A percentile compares a stretch with the other conserved stretches of the same genome.
These are phyloP conservation scores for Ogataea glucozyma DNA, from an alignment of 805 yeast genomes.

Conservation along the genomic window DNA sequence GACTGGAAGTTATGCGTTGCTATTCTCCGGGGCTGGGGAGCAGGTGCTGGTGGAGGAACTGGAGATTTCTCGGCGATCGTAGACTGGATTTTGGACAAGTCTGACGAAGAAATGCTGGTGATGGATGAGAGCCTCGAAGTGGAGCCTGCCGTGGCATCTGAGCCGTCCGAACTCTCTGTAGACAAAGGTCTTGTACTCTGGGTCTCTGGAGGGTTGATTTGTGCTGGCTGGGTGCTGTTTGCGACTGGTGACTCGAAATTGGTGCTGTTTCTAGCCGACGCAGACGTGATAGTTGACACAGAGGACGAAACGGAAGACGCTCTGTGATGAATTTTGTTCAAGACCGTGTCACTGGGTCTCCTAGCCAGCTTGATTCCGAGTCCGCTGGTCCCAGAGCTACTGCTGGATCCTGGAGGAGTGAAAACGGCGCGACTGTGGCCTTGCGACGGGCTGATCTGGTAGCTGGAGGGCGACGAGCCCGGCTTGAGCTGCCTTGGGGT, in stretches of 20 bases:
- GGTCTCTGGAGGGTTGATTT: background rate
- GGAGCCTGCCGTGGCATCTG: conserved; percentile 18
- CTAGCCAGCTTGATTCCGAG: conserved; percentile 27
- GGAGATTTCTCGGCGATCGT: no score
- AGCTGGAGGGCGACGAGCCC: background rate
- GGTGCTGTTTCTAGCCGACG: no score
- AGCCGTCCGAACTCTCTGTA: conserved; percentile 25
- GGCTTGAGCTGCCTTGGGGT: conserved; percentile 4
- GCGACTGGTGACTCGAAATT: no score
- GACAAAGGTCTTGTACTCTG: conserved; percentile 18
- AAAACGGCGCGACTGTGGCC: no score
- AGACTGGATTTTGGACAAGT: conserved; percentile 14
- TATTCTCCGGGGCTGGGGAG: conserved; percentile 1
- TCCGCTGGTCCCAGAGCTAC: conserved; percentile 15
- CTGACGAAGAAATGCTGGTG: conserved; percentile 26
- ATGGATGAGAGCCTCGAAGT: conserved; percentile 28
- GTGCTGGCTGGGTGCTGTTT: no score
- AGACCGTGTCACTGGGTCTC: conserved; percentile 32
- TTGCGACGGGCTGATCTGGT: conserved; percentile 7
- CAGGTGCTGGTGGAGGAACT: background rate
- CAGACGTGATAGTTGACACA: conserved; percentile 11
- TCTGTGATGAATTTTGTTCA: conserved; percentile 15
- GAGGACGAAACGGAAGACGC: conserved; percentile 14
- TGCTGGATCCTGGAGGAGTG: no score
- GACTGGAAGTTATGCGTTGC: conserved; percentile 19